Evolutionary conservation across 1,139 yeast genomes (phyloP).

Genomic region (Meyerozyma athensensis): DNA sequence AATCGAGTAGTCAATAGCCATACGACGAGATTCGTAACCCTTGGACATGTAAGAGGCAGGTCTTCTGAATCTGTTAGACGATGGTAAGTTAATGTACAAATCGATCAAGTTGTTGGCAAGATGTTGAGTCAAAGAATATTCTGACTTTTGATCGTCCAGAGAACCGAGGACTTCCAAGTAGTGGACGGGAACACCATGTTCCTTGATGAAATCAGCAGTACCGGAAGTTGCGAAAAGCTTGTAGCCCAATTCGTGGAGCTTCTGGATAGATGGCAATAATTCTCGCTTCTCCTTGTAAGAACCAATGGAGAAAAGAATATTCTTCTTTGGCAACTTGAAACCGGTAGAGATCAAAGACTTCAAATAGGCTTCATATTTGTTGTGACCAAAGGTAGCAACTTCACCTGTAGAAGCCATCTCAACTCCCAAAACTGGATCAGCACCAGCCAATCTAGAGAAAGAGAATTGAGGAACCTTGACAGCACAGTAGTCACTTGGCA

Average conservation of each 20-base stretch:
- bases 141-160: conserved; percentile 79
- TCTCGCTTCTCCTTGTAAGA: conserved; percentile 97
- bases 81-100: conserved; percentile 92
- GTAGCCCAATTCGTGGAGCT: conserved; percentile 79
- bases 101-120: conserved; percentile 96
- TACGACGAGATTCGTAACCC: conserved; percentile 98
- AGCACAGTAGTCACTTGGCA: conserved; percentile 94
- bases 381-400: conserved; percentile 94
- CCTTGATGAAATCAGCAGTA: conserved; percentile 96
- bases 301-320: conserved; percentile 90
- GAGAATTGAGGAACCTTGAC: conserved; percentile 98
- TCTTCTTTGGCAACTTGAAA: conserved; percentile 91
- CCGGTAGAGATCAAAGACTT: conserved; percentile 95
- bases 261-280: conserved; percentile 80
- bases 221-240: conserved; percentile 97
- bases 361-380: conserved; percentile 95
- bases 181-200: conserved; percentile 90
- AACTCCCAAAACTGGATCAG: conserved; percentile 97
- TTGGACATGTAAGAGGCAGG: conserved; percentile 97
- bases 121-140: conserved; percentile 93
- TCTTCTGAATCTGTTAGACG: conserved; percentile 95
- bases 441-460: conserved; percentile 95
- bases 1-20: conserved; percentile 98
- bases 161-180: conserved; percentile 82
- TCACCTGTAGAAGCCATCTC: conserved; percentile 99